Conservation (phyloP, 2,329 filamentous ascomycete species). For the Aspergillus intermedius region DNA sequence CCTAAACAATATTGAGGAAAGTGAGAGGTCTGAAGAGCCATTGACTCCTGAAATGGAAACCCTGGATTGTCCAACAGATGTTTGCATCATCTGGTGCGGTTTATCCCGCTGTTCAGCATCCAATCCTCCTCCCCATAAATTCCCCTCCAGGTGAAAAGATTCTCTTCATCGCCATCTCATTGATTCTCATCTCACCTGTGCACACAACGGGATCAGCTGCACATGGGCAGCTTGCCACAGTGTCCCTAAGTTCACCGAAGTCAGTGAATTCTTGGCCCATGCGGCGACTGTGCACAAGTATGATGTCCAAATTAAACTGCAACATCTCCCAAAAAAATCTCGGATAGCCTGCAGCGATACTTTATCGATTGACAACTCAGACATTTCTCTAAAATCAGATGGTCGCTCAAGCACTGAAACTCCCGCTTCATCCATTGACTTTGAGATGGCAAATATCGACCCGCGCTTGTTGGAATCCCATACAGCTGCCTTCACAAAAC, state of each 20-base stretch:
- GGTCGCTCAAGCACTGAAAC: neutral
- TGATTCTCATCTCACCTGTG: constrained; percentile 14
- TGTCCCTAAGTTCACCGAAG: constrained; percentile 13
- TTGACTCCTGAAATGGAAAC: constrained; percentile 8
- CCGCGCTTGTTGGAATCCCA: constrained; percentile 9
- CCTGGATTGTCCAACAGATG: constrained; percentile 15
- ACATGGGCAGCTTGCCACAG: constrained; percentile 12
- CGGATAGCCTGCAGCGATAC: constrained; percentile 2
- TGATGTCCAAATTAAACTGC: constrained; percentile 12
- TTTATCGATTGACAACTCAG: neutral
- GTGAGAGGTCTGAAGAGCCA: constrained; percentile 12
- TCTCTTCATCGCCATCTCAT: constrained; percentile 20
- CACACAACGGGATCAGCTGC: constrained; percentile 14
- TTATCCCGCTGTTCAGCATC: constrained; percentile 15
- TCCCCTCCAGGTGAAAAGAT: constrained; percentile 15
- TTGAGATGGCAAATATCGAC: constrained; percentile 12
- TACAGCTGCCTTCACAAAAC: neutral
- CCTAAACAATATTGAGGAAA: constrained; percentile 4
- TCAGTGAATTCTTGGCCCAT: constrained; percentile 16
- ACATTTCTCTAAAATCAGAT: neutral
- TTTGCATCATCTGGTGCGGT: constrained; percentile 22
- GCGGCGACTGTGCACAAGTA: constrained; percentile 10
- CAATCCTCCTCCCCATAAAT: constrained; percentile 19
- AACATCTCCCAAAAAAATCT: constrained; percentile 6
- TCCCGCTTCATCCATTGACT: constrained; percentile 11